phyloP scores from a whole-genome alignment of 2,329 filamentous ascomycete genomes.

The Botrytis aclada region DNA sequence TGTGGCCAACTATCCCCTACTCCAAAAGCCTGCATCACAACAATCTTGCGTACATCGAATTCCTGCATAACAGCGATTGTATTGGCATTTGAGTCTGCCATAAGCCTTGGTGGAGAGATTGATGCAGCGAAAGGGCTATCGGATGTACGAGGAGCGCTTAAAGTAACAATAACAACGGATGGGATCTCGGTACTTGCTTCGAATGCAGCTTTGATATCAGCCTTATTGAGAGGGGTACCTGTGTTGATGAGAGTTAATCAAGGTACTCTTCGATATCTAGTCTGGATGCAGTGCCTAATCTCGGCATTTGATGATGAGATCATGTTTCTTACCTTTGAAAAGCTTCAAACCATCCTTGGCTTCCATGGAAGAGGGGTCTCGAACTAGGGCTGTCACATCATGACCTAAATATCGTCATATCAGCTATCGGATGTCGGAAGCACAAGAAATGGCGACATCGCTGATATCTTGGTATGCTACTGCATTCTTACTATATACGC shows the following conservation, averaged over 20 bases:
- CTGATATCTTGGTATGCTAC: neutral
- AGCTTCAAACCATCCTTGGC: constrained; percentile 40
- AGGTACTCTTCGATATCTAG: neutral
- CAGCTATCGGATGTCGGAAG: neutral
- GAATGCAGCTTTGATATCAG: constrained; percentile 44
- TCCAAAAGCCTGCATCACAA: constrained; percentile 51
- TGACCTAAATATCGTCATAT: constrained; percentile 33
- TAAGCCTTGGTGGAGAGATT: constrained; percentile 35
- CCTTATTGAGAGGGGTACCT: constrained; percentile 37
- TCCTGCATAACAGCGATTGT: constrained; percentile 39
- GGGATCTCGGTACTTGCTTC: constrained; percentile 48
- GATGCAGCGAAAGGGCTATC: constrained; percentile 32
- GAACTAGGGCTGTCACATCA: constrained; percentile 46
- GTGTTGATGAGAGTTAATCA: neutral
- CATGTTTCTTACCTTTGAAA: constrained; percentile 36
- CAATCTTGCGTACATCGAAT: constrained; percentile 38
- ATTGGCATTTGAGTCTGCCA: constrained; percentile 45
- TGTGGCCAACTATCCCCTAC: constrained; percentile 45
- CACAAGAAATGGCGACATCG: constrained; percentile 10
- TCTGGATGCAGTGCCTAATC: neutral
- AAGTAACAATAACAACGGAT: constrained; percentile 43
- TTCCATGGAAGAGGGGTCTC: constrained; percentile 40
- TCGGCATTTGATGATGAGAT: neutral
- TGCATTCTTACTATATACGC: constrained; percentile 12
- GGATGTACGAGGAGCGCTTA: constrained; percentile 38